These are phyloP conservation scores for Yamadazyma buinensis DNA, from an alignment of 1,139 yeast genomes.

Conservation along the genomic window DNA sequence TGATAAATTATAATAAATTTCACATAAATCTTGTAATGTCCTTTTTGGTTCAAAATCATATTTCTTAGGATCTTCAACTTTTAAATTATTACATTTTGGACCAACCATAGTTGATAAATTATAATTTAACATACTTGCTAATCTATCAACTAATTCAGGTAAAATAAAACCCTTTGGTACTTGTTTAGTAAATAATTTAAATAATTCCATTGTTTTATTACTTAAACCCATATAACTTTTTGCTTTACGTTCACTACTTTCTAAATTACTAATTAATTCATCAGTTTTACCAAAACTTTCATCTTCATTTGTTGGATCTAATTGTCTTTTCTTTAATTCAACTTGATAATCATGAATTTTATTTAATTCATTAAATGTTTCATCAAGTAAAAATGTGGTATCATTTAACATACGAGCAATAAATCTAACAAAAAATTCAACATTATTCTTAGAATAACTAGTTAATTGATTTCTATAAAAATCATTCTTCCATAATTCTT, in stretches of 20 bases:
- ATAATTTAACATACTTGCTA: conserved; percentile 94
- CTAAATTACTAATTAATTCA: conserved; percentile 55
- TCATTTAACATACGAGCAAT: conserved; percentile 95
- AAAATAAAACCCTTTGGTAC: conserved; percentile 85
- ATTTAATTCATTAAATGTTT: conserved; percentile 74
- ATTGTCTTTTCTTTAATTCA: conserved; percentile 44
- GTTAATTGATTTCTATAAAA: conserved; percentile 65
- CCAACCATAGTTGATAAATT: conserved; percentile 90
- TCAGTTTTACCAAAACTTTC: conserved; percentile 54
- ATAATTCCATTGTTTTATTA: conserved; percentile 75
- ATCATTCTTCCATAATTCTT: conserved; percentile 76
- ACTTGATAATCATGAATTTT: conserved; percentile 72
- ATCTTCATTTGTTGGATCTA: conserved; percentile 33
- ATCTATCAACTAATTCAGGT: conserved; percentile 86
- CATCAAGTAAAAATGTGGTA: conserved; percentile 87
- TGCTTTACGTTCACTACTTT: conserved; percentile 71
- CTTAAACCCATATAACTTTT: conserved; percentile 79
- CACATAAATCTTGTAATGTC: conserved; percentile 64
- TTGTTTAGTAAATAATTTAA: conserved; percentile 77
- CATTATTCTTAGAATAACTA: conserved; percentile 59
- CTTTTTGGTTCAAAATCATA: conserved; percentile 80
- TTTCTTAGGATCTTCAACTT: conserved; percentile 79
- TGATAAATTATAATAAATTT: conserved; percentile 72
- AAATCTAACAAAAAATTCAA: conserved; percentile 83
- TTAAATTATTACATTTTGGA: conserved; percentile 85